Base-by-base conservation (phyloP, 2,329 filamentous ascomycete genomes). In the Beauveria sp. region DNA sequence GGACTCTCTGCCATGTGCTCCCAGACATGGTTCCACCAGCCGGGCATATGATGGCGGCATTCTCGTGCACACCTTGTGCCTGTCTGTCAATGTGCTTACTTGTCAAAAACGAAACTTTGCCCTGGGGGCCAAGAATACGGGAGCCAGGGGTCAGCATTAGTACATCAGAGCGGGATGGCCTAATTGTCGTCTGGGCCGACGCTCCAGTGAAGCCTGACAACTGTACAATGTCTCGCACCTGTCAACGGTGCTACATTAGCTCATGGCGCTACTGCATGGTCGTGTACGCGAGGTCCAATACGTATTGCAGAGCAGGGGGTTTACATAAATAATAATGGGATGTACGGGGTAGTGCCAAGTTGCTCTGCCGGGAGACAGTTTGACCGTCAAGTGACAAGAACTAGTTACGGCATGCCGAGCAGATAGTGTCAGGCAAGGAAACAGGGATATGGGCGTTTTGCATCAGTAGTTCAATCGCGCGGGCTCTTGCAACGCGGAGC, bases 231-330 rank as follows among this genome's bases (percentile, higher is more conserved):
- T 59, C 56, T 59, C 37, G 41, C 47, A 44, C 41, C 5, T 52
- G 55, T 52, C 56, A 61, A 61, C 51, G 59, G 59, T 55, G 59
- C 51, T 55, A 61, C 58, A 55, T 61, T 61, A 55, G 58, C 58
- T 54, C 44, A 37, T 10, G 43, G 51, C 57, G 46, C 57, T 60
- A 52, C 47, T 59, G 48, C 57, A 52, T 53, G 20, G 48, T 22
- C 20, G 41, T 50, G 44, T 50, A 58, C 8, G 34, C 46, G 55
- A 50, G 30, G 22, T 26, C 10, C 55, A 40, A 50, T 14, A 34
- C 18, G 47, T 8, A 5, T 14, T 41, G 37, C 30, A 20, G 18
- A 37, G 55, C 37, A 43, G 52, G 52, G 52, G 24, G n/a, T 8
- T 24, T 16, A 41, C 44, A 50, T 28, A 16, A n/a, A 50, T 10